phyloP scores from a whole-genome alignment of 176 grass and related monocot species.

The Ampelocalamus luodianensis region DNA sequence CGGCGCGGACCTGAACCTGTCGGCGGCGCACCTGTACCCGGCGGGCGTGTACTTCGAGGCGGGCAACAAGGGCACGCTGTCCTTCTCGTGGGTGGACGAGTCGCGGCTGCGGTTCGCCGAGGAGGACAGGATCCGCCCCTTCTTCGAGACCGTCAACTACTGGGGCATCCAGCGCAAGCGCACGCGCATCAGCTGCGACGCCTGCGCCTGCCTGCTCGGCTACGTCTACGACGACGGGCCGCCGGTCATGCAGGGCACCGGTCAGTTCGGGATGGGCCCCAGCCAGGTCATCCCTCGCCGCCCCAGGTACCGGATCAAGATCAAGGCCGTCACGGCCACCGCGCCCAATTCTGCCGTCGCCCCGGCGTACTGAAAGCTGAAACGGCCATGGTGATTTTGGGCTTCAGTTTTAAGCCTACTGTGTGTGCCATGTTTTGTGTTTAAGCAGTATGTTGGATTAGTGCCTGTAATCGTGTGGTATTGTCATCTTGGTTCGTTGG shows the following conservation, averaged over 20 bases:
- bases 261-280: conserved; percentile 77
- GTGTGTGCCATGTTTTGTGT: too few species aligned
- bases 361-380: not conserved
- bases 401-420: not conserved
- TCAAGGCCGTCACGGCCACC: conserved; percentile 57
- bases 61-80: conserved; percentile 91
- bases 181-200: conserved; percentile 70
- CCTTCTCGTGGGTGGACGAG: conserved; percentile 89
- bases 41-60: conserved; percentile 74
- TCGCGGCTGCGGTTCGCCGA: conserved; percentile 65
- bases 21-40: conserved; percentile 69
- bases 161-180: conserved; percentile 89
- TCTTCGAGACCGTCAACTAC: conserved; percentile 87
- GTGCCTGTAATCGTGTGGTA: not conserved
- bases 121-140: conserved; percentile 74
- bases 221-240: conserved; percentile 90
- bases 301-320: conserved; percentile 85
- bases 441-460: too few species aligned
- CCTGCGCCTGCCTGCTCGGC: conserved; percentile 67
- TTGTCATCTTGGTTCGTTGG: not conserved
- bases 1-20: conserved; percentile 77
- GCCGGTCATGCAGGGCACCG: conserved; percentile 62
- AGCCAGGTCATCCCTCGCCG: conserved; percentile 74
- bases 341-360: not conserved
- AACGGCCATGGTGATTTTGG: not conserved